Evolutionary conservation across 2,329 filamentous ascomycete genomes (phyloP), one percentile per base, ranked within the genome.

Genomic region (Fusarium tjaetaba): DNA sequence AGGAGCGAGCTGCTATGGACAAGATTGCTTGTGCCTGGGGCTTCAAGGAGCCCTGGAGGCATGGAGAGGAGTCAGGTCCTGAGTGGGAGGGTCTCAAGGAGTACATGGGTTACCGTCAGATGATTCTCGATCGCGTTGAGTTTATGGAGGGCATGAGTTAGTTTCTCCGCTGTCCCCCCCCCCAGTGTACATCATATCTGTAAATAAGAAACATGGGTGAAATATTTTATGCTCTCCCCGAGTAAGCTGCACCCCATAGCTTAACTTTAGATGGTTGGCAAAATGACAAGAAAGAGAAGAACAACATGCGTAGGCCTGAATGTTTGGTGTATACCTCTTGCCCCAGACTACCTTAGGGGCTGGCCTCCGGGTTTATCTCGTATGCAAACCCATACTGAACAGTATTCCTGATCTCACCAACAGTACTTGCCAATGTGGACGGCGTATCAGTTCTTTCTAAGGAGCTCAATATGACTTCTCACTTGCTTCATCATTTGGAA

Each of bases 21-120:
- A 91, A 89, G 79, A 90, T 99, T 65, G 95, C 95, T 2, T 90
- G 92, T 73, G 92, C 94, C 1, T 99, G 96, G 94, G 96, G 96
- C 0, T 99, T 98, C 83, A 92, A 92, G 77, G 94, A 97, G 80
- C 83, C 86, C 34, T 91, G 89, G 85, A 91, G 92, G 80, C 89
- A 93, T 79, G 96, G 96, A 3, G 95, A 98, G 80, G 96, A 99
- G 83, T 93, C 95, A 74, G 96, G 96, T 0, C 88, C 91, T 60
- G 96, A 98, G 71, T 99, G 96, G 94, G 92, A 97, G 77, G 89
- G 88, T 38, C 85, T 99, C 72, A 90, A 92, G 75, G 94, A 98
- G 83, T 96, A 94, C 83, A 90, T 95, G 77, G 90, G 93, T 42
- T 88, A 93, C 78, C 92, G 93, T 79, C 93, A 93, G 34, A 98